Base-by-base conservation (phyloP, 345 rosid species). In the Crucihimalaya himalaica region DNA sequence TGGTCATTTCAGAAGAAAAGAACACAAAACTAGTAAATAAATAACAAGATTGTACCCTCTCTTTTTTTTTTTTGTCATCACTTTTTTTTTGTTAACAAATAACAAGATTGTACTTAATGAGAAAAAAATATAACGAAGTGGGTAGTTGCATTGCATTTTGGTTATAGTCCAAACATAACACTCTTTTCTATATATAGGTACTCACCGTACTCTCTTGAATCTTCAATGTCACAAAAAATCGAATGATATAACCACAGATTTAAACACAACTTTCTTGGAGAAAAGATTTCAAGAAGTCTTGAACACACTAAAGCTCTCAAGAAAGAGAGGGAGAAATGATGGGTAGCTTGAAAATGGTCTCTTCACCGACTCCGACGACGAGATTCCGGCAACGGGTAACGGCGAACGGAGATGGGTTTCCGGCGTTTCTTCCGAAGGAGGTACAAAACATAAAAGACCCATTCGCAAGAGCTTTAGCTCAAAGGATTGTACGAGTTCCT, bases 371-470 rank as follows among this genome's bases (percentile, higher is more conserved):
- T 20, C 81, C 70, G 40, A 47, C 45, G 15, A 67, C 54, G 1
- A 73, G 32, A 54, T 6, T 29, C 72, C 74, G 59, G 58, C 68
- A 8, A 47, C 12, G 42, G n/a, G 21, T 59, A 71, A 72, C 62
- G 42, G 72, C 73, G 5, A 73, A 67, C 11, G 81, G 47, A 12
- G 78, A 51, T 74, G 85, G 81, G 76, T 88, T 90, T 70, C 98
- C 98, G 29, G 73, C 85, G 2, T 90, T 93, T 79, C 88, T 93
- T 48, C 97, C 97, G 0, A 87, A 83, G 70, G 89, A 88, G 76
- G 84, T 90, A 21, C 78, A 87, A 76, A 84, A 85, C 43, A 89
- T 93, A 77, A 90, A 68, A 80, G 98, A 93, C 54, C 90, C 93
- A 21, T 89, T 82, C 60, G 93, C 93, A 11, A 87, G 89, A 75